Evolutionary conservation across 495 filamentous ascomycete genomes (phyloP), one percentile per base, ranked within the genome.

Genomic region (Neurospora sp.): DNA sequence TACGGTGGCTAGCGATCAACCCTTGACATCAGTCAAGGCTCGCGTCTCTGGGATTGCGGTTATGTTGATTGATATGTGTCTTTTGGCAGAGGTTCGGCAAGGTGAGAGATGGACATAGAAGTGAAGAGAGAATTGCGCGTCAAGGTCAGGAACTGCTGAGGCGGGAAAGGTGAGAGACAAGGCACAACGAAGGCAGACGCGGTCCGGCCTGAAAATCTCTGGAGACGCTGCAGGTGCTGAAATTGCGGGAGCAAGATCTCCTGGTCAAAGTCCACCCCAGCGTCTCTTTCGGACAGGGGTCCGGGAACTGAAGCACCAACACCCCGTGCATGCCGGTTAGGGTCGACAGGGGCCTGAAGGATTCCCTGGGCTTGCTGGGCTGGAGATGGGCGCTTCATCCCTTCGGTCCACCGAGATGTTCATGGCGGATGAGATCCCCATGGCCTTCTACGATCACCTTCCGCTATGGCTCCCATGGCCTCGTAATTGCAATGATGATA

Each of bases 121-220:
- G 45, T 72, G 44, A 74, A 75, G 38, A 77, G 76, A 27, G 74
- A 78, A 68, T 77, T 61, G 71, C 70, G 73, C 39, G 77, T 71
- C 65, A 78, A 75, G 65, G 72, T 44, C 65, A 77, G 73, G 37
- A 79, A 69, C 71, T 71, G 72, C 40, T 72, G 76, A 72, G 73
- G 73, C 69, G 45, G 75, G 35, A 41, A 71, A 65, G 31, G 70
- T 65, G 53, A 65, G 53, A 35, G 53, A 65, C 53, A 10, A 48
- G 44, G 22, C 44, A 48, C 44, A 65, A 31, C 27, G 27, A 31
- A 59, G 45, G 45, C 18, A 48, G 41, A 38, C 70, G 38, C 61
- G 72, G 73, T 53, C 22, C 12, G 53, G 12, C 53, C 27, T 65
- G 40, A 71, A 53, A 22, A 73, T 75, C 74, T 73, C 70, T 73